phyloP scores from a whole-genome alignment of 2,329 filamentous ascomycete species.

The Pseudogymnoascus sp. region DNA sequence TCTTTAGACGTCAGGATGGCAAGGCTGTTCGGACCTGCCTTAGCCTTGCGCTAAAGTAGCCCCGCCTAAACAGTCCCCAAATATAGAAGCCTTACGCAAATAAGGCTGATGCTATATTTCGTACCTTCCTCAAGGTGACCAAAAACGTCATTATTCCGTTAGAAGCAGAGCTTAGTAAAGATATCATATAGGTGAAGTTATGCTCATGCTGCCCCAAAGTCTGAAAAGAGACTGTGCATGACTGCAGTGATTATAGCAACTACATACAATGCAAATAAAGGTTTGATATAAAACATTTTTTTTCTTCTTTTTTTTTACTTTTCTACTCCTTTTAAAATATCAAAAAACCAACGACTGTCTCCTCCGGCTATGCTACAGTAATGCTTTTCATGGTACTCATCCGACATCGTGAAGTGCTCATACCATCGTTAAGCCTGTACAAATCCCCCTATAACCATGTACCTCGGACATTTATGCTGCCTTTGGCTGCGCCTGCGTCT shows the following conservation, averaged over 20 bases:
- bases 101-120: no score
- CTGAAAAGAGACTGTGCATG: neutral
- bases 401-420: conserved; percentile 2
- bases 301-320: neutral
- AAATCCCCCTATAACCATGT: neutral
- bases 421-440: conserved; percentile 6
- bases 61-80: no score
- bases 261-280: neutral
- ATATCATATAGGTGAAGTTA: no score
- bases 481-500: conserved; percentile 9
- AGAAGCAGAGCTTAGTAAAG: no score
- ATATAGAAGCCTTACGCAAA: no score
- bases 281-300: neutral
- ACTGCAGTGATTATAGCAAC: neutral
- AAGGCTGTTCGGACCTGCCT: neutral
- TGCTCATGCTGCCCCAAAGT: neutral
- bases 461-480: neutral
- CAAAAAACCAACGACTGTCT: neutral
- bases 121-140: no score
- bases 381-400: conserved; percentile 2
- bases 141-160: no score
- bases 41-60: neutral
- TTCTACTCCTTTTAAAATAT: neutral
- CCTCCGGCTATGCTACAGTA: conserved; percentile 5
- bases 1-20: neutral